These are phyloP conservation scores for Thoreauomyces humboldtii DNA, from an alignment of 192 early-diverging fungal genomes.

Conservation along the genomic window DNA sequence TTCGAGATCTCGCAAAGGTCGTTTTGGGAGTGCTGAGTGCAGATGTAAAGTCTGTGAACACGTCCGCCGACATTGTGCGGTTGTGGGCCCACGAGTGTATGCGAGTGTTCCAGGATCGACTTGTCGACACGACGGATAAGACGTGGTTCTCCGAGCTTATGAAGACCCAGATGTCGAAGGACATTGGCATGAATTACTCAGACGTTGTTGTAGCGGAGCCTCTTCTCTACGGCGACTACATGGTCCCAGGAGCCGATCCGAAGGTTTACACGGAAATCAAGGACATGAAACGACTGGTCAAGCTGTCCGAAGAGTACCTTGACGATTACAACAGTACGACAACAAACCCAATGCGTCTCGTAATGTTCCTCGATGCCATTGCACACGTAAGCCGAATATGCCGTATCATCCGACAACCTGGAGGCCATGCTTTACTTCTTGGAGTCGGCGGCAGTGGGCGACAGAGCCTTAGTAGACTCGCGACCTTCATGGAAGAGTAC, in stretches of 20 bases:
- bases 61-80: conserved; percentile 53
- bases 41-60: conserved; percentile 45
- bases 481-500: conserved; percentile 64
- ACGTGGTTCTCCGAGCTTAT: conserved; percentile 54
- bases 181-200: conserved; percentile 44
- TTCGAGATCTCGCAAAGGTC: conserved; percentile 61
- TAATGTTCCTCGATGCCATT: conserved; percentile 64
- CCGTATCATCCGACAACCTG: conserved; percentile 56
- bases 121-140: conserved; percentile 60
- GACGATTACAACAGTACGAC: conserved; percentile 63
- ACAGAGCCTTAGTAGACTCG: conserved; percentile 52
- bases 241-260: conserved; percentile 55
- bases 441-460: conserved; percentile 64
- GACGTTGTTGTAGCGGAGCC: conserved; percentile 56
- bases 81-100: conserved; percentile 60
- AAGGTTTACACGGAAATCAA: conserved; percentile 58
- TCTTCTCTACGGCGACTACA: conserved; percentile 57
- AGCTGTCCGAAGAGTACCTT: conserved; percentile 58
- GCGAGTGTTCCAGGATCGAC: conserved; percentile 59
- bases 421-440: conserved; percentile 53
- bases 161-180: conserved; percentile 41
- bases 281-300: conserved; percentile 54
- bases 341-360: conserved; percentile 57
- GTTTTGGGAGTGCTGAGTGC: conserved; percentile 55
- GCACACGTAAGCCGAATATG: conserved; percentile 60